Base-by-base conservation (phyloP, 2,329 filamentous ascomycete genomes). In the Aspergillus novofumigatus region DNA sequence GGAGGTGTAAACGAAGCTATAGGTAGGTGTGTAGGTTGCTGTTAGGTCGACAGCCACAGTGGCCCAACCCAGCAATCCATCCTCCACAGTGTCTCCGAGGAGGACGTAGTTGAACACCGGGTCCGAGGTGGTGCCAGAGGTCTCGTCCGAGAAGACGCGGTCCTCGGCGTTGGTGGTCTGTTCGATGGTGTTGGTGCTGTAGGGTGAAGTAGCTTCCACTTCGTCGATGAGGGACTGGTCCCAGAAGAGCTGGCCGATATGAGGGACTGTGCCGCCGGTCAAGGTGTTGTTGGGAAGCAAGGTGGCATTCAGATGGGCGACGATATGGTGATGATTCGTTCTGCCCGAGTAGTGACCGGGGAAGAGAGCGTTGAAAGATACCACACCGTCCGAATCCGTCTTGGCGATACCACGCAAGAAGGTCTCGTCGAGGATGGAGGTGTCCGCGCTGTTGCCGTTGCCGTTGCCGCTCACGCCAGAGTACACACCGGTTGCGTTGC, bases 241-340 rank as follows among this genome's bases (percentile, higher is more conserved):
- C 48, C 82, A 83, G 76, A 84, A 87, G 49, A 85, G 66, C 68
- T 88, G 85, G 20, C 85, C 85, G 42, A 86, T 78, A 69, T 88
- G 85, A 8, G 80, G 77, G 52, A 83, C 78, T 44, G 71, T 76
- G 21, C 76, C 77, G 52, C 78, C 80, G 41, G 73, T 72, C 56
- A 82, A 78, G 1, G 68, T 69, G 21, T 65, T 64, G 54, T 69
- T 69, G 1, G 60, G 28, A 38, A 69, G 52, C 8, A 78, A 60
- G 14, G 62, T 59, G 6, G 63, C 65, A 10, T 70, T 70, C 20
- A 63, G 57, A 49, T 72, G 70, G 3, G 68, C 67, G 29, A 72
- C 55, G 38, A 72, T 57, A 41, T 72, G 71, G 51, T 68, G 58
- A 42, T 73, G 70, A 8, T 66, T 71, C 4, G 71, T 58, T 14